Conservation (phyloP, 768 basidiomycete genomes). For the Rhodotorula kratochvilovae region DNA sequence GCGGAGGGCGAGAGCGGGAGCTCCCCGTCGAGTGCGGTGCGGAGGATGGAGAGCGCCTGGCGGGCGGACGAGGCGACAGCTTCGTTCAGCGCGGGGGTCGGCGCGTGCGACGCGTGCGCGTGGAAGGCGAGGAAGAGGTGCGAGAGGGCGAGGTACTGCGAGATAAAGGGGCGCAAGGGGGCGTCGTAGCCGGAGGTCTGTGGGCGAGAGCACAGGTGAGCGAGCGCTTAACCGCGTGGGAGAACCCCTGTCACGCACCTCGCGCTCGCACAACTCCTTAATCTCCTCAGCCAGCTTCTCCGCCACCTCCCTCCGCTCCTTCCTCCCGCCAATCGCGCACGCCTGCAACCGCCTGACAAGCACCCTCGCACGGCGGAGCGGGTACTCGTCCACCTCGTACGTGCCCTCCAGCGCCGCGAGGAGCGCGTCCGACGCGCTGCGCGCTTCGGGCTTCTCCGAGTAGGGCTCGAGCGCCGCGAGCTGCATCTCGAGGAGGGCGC, state of each 20-base stretch:
- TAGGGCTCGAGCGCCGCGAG: slow-evolving; percentile 30
- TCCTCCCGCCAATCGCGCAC: slow-evolving; percentile 48
- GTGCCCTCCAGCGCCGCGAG: slow-evolving; percentile 55
- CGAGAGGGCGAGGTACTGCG: slow-evolving; percentile 53
- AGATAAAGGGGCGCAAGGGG: slow-evolving; percentile 41
- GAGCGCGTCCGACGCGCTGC: slow-evolving; percentile 45
- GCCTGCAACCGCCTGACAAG: slow-evolving; percentile 55
- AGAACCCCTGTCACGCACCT: neutral
- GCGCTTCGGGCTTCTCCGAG: slow-evolving; percentile 37
- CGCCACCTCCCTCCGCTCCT: slow-evolving; percentile 19
- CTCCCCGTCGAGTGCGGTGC: slow-evolving; percentile 44
- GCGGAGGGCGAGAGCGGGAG: slow-evolving; percentile 21
- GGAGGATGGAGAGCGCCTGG: slow-evolving; percentile 30
- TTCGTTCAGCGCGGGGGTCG: slow-evolving; percentile 51
- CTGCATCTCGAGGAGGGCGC: slow-evolving; percentile 44
- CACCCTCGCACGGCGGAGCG: slow-evolving; percentile 58
- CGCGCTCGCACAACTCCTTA: slow-evolving; percentile 8
- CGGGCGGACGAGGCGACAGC: slow-evolving; percentile 56
- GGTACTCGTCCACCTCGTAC: slow-evolving; percentile 55
- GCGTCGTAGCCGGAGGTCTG: slow-evolving; percentile 47
- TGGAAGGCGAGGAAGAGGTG: slow-evolving; percentile 70
- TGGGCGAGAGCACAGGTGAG: too few relatives aligned
- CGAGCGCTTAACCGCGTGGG: neutral
- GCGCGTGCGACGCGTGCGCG: slow-evolving; percentile 57
- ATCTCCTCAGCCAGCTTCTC: slow-evolving; percentile 43